phyloP scores from a whole-genome alignment of 2,329 filamentous ascomycete species.

The Talaromyces islandicus region DNA sequence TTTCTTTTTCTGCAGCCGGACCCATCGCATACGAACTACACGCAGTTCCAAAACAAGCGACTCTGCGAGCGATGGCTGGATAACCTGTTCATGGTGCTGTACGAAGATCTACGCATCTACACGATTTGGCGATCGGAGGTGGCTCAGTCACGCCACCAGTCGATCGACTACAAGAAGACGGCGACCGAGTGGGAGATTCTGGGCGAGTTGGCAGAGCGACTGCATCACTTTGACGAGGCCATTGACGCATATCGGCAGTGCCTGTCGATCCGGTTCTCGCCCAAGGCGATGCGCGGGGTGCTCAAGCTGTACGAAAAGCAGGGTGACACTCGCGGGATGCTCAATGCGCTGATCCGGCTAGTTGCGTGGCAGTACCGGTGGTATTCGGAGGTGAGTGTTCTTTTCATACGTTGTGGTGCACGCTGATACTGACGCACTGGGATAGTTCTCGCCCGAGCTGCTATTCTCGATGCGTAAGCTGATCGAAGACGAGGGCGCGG shows the following conservation, averaged over 20 bases:
- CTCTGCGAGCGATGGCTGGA: conserved; percentile 97
- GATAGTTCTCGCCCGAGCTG: conserved; percentile 80
- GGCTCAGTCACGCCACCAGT: conserved; percentile 88
- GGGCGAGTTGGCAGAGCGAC: conserved; percentile 81
- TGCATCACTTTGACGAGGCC: conserved; percentile 88
- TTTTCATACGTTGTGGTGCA: not conserved
- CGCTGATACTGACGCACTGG: conserved; percentile 13
- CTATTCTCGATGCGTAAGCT: conserved; percentile 82
- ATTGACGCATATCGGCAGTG: conserved; percentile 90
- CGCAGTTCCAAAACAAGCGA: conserved; percentile 92
- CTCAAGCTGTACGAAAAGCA: conserved; percentile 70
- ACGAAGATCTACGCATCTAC: conserved; percentile 95
- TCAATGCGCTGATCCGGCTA: conserved; percentile 80
- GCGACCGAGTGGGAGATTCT: conserved; percentile 98
- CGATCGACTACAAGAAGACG: conserved; percentile 92
- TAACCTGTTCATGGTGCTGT: conserved; percentile 98
- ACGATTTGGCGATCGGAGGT: conserved; percentile 99
- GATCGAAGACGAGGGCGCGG: conserved; percentile 94
- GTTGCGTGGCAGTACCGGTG: conserved; percentile 98
- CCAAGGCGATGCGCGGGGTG: conserved; percentile 83
- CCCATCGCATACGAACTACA: conserved; percentile 66
- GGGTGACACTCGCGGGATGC: conserved; percentile 72
- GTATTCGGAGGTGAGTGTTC: conserved; percentile 75
- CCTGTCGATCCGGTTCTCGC: conserved; percentile 80
- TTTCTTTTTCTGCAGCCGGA: conserved; percentile 44